Base-by-base conservation (phyloP, 2,329 filamentous ascomycete genomes). In the Hyphodiscus sp. region DNA sequence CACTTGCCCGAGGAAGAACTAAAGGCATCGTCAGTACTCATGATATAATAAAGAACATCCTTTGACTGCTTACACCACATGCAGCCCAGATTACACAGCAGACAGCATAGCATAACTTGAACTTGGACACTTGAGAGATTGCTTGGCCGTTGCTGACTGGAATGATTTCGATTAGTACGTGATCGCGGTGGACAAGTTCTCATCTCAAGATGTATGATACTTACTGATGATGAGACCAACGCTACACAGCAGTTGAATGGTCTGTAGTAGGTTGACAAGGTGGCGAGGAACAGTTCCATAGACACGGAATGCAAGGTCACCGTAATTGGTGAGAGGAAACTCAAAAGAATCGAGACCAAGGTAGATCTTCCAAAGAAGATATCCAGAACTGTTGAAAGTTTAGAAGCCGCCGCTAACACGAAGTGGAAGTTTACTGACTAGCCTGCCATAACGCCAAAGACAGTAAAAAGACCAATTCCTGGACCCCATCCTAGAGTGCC, bases 221-320 rank as follows among this genome's bases (percentile, higher is more conserved):
- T 26, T 26, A 26, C 23, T 38, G 11, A 38, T 13, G 33, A 38
- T 38, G 33, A 38, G 11, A 6, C 33, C 33, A 38, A 38, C 33
- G 13, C 16, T 38, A n/a, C 33, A 38, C 2, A 38, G 33, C 33
- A 38, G 55, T 74, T 68, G 13, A 20, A 78, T 54, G 0, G 71
- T 67, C 63, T 78, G 76, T 2, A 20, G 9, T 23, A 33, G 33
- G 29, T 49, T 41, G 29, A 41, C 18, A n/a, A 38, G 8, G 47
- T 49, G 29, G 30, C 18, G 26, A 16, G 29, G 18, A 20, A 29
- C 20, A 10, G 45, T 29, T 10, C 76, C 76, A 53, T 69, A 76
- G 30, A 72, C 63, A 19, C 76, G 72, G 63, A 73, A 77, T 41
- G 70, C 73, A 1, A 77, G 61, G 61, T 58, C 53, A 2, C 56